Percentiles rank a stretch among this genome's conserved stretches.
Evolutionary conservation across 192 early-diverging fungal species (phyloP).

Genomic region (Backusella mclennaniae): DNA sequence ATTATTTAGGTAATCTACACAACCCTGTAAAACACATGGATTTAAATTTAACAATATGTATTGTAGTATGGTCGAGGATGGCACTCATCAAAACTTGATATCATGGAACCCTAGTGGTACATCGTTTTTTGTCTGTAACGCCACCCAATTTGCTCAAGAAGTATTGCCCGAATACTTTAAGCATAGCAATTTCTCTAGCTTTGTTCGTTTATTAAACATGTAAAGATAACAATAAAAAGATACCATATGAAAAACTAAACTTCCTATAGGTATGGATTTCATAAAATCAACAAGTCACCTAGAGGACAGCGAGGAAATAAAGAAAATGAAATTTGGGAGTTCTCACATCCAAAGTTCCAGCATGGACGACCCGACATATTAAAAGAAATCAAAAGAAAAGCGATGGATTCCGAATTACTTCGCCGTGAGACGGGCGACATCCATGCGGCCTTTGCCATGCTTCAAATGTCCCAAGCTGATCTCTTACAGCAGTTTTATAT

Average conservation of each 20-base stretch:
- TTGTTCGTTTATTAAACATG: slow-evolving; percentile 88
- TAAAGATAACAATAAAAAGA: slow-evolving; percentile 34
- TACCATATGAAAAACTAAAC: slow-evolving; percentile 9
- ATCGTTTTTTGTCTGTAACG: slow-evolving; percentile 88
- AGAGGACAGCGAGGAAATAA: slow-evolving; percentile 78
- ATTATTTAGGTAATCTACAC: slow-evolving; percentile 1
- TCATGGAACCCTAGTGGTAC: slow-evolving; percentile 83
- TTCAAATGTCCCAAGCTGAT: slow-evolving; percentile 75
- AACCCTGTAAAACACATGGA: not conserved
- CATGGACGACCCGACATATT: slow-evolving; percentile 72
- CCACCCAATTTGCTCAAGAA: slow-evolving; percentile 82
- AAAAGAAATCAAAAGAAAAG: slow-evolving; percentile 90
- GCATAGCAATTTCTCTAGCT: slow-evolving; percentile 89
- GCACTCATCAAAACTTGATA: slow-evolving; percentile 81
- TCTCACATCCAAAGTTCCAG: slow-evolving; percentile 80
- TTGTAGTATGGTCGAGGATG: slow-evolving; percentile 80
- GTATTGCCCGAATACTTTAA: slow-evolving; percentile 91
- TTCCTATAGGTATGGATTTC: slow-evolving; percentile 68
- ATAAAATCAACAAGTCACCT: slow-evolving; percentile 91
- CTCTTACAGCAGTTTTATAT: slow-evolving; percentile 68
- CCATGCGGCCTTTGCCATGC: slow-evolving; percentile 67
- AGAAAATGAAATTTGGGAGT: slow-evolving; percentile 91
- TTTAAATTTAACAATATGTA: not conserved
- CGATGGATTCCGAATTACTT: slow-evolving; percentile 82
- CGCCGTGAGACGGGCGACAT: slow-evolving; percentile 78